Conservation (phyloP, 2,329 filamentous ascomycete species). For the Trichoderma breve region DNA sequence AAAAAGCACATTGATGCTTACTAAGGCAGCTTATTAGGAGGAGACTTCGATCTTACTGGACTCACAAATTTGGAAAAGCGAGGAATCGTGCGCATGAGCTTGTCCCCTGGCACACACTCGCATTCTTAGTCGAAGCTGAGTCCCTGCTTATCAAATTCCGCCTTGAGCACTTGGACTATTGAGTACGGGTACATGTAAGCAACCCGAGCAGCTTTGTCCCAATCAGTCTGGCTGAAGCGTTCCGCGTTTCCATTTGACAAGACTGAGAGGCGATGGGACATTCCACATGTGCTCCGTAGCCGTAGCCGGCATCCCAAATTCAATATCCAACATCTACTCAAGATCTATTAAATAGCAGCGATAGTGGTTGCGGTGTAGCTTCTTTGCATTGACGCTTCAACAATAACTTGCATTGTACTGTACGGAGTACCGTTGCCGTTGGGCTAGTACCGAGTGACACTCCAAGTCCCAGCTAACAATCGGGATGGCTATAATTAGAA, state of each 20-base stretch:
- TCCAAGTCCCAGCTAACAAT: neutral
- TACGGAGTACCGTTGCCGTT: neutral
- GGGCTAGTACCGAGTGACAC: neutral
- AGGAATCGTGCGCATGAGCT: neutral
- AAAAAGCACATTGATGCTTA: neutral
- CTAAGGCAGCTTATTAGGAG: neutral
- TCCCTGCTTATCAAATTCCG: neutral
- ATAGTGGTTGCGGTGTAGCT: neutral
- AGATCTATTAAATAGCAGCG: neutral
- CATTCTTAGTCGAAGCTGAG: neutral
- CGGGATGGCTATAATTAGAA: slow-evolving; percentile 3
- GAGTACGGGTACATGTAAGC: neutral
- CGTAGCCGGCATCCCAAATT: neutral
- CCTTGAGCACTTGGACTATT: neutral
- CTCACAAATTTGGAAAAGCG: neutral
- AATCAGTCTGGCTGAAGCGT: neutral
- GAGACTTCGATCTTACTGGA: neutral
- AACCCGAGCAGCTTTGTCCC: neutral
- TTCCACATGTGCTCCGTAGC: neutral
- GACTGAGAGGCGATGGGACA: neutral
- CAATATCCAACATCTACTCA: neutral
- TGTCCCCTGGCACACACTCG: neutral
- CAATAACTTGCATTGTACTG: neutral
- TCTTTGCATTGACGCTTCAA: neutral
- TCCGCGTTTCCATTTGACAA: slow-evolving; percentile 3